phyloP scores from a whole-genome alignment of 2,329 filamentous ascomycete species.

The Epichloe gansuensis region DNA sequence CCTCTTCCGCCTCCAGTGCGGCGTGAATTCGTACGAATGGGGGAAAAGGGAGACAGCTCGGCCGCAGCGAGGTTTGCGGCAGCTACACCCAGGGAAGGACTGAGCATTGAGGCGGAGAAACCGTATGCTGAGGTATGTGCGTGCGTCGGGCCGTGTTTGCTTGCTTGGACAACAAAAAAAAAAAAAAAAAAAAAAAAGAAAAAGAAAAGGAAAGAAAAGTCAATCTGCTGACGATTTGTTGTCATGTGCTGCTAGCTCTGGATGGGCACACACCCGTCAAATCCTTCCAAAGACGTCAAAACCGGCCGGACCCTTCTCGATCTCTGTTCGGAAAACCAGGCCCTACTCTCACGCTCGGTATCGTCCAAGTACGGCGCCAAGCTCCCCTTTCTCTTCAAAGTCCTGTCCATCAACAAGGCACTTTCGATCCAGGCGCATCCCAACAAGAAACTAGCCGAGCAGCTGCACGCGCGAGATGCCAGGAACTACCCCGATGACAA shows the following conservation, averaged over 20 bases:
- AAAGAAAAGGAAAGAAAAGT: conserved; percentile 5
- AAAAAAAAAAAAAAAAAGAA: conserved; percentile 5
- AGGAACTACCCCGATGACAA: conserved; percentile 99
- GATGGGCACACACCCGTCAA: conserved; percentile 98
- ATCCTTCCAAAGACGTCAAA: conserved; percentile 78
- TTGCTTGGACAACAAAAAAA: background rate
- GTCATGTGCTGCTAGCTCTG: conserved; percentile 51
- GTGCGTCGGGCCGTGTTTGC: background rate
- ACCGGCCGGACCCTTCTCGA: conserved; percentile 81
- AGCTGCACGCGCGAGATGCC: conserved; percentile 72
- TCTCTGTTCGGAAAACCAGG: conserved; percentile 74
- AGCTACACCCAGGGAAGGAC: conserved; percentile 62
- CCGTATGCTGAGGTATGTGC: conserved; percentile 79
- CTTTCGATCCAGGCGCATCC: conserved; percentile 95
- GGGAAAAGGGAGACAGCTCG: conserved; percentile 77
- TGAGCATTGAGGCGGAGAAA: conserved; percentile 72
- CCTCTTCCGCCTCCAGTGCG: conserved; percentile 79
- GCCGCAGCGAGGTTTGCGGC: conserved; percentile 83
- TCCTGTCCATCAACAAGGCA: conserved; percentile 89
- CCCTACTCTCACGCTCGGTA: conserved; percentile 64
- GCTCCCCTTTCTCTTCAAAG: conserved; percentile 95
- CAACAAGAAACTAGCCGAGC: conserved; percentile 82
- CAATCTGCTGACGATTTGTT: no score
- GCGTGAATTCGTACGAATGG: conserved; percentile 98
- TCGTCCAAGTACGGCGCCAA: conserved; percentile 65